Evolutionary conservation across 2,329 filamentous ascomycete genomes (phyloP), one percentile per base, ranked within the genome.

Genomic region (Neophaeococcomyces mojaviensis): DNA sequence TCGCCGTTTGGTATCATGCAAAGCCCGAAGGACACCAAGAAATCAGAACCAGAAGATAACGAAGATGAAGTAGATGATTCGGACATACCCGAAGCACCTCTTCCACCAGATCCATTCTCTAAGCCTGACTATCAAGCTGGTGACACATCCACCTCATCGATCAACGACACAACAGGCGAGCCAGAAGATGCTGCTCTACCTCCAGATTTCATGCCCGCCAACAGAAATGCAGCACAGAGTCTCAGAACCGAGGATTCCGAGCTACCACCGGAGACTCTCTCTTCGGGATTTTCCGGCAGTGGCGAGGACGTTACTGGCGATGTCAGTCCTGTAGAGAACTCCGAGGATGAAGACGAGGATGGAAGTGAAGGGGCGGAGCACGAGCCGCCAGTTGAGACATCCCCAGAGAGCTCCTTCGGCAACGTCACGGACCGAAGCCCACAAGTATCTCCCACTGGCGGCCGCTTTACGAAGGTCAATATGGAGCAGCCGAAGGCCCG

Each of bases 41-140:
- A 36, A 7, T 32, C 35, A 8, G 32, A 37, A 13, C 30, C 30
- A 8, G 24, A 42, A 18, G 30, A 35, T 2, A 19, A 20, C 3
- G 40, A 33, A 22, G 40, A 10, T n/a, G 30, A 43, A 3, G 40
- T 34, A n/a, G 18, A 36, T 18, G 32, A 32, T 3, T 12, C 6
- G 36, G 55, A 61, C 31, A 49, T 61, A 20, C 45, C 61, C 7
- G 64, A 68, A 50, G 50, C 62, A 8, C 70, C 70, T 8, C 56
- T 73, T 30, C 70, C 70, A 3, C 70, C 70, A 13, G 69, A 73
- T 33, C 53, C 70, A 4, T 69, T 67, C n/a, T 73, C 67, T 49
- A 70, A 65, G 55, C 62, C 61, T 31, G 61, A 54, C 10, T 73
- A 72, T 55, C 64, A 64, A 7, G 63, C 69, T 20, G 70, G 69